These are phyloP conservation scores for Agrostemma githago DNA, from an alignment of 148 eudicot genomes.

Conservation along the genomic window DNA sequence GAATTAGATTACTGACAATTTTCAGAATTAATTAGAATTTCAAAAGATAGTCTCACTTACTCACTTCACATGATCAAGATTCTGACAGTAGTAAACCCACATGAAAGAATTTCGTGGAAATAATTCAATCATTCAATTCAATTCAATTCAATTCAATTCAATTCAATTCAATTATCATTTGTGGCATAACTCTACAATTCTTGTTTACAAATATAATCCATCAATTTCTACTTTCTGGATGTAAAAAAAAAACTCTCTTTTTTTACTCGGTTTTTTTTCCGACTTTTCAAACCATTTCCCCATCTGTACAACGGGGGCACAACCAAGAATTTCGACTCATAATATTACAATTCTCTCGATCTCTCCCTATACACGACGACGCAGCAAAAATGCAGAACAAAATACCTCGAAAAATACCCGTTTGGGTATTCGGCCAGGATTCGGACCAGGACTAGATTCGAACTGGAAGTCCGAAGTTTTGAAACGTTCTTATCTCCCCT, in stretches of 20 bases:
- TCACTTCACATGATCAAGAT: conserved; percentile 23
- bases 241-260: neutral
- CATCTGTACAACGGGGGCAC: conserved; percentile 30
- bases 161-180: conserved; percentile 8
- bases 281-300: neutral
- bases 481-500: conserved; percentile 84
- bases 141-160: conserved; percentile 17
- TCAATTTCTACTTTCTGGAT: conserved; percentile 20
- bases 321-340: conserved; percentile 33
- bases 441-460: conserved; percentile 38
- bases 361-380: conserved; percentile 61
- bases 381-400: conserved; percentile 5
- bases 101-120: conserved; percentile 22
- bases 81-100: conserved; percentile 26
- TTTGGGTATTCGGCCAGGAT: neutral
- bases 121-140: conserved; percentile 26
- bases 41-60: conserved; percentile 2
- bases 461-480: conserved; percentile 82
- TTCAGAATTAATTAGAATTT: conserved; percentile 10
- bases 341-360: conserved; percentile 46
- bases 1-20: conserved; percentile 16
- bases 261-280: neutral
- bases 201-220: conserved; percentile 22
- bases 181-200: conserved; percentile 33
- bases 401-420: conserved; percentile 19